Conservation (phyloP, 768 basidiomycete genomes). For the Sporobolomyces roseus region DNA sequence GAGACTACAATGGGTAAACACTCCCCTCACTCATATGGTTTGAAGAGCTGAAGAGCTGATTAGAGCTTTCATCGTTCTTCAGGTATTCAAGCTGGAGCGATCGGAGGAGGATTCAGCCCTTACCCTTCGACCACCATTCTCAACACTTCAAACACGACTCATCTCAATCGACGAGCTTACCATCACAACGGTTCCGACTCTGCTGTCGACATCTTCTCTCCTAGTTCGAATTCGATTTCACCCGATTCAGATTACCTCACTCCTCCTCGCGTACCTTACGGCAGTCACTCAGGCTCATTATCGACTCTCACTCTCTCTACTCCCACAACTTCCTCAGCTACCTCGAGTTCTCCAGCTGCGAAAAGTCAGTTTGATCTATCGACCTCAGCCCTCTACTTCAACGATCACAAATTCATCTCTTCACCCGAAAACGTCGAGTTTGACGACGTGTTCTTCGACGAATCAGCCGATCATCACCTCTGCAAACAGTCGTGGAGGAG, state of each 20-base stretch:
- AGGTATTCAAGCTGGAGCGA: constrained; percentile 25
- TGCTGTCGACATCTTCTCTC: constrained; percentile 1
- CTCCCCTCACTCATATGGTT: neutral
- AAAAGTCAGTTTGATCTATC: neutral
- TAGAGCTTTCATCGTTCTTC: neutral
- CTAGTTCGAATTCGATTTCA: too few species aligned
- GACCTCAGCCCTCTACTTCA: neutral
- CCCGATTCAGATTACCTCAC: neutral
- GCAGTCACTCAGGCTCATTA: neutral
- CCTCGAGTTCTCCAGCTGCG: neutral
- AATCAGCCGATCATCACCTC: constrained; percentile 50
- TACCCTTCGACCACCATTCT: constrained; percentile 22
- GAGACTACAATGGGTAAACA: neutral
- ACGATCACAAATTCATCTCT: constrained; percentile 29
- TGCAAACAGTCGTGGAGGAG: constrained; percentile 57
- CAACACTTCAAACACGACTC: neutral
- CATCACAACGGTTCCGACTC: constrained; percentile 9
- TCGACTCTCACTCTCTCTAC: neutral
- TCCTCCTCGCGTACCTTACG: neutral
- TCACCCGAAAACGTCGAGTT: constrained; percentile 32
- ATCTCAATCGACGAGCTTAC: constrained; percentile 13
- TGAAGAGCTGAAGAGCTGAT: neutral
- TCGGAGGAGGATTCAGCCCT: constrained; percentile 31
- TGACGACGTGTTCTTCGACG: constrained; percentile 38
- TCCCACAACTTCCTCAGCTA: neutral